A percentile compares a stretch with the other conserved stretches of the same genome.
These are phyloP conservation scores for Dovyalis caffra DNA, from an alignment of 345 rosid genomes.

Conservation along the genomic window DNA sequence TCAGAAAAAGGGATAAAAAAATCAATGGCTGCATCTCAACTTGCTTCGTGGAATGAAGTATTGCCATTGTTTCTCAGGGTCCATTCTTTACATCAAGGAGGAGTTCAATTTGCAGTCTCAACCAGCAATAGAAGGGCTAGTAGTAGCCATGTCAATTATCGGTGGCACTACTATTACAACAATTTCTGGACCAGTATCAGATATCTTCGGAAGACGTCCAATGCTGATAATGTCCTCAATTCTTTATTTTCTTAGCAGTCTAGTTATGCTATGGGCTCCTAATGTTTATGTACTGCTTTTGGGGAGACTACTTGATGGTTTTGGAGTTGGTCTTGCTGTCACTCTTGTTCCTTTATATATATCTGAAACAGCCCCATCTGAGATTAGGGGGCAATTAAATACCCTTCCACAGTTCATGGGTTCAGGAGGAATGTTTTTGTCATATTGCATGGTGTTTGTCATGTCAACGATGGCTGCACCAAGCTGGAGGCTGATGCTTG, in stretches of 20 bases:
- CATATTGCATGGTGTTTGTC: slow-evolving; percentile 41
- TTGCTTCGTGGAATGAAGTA: background rate
- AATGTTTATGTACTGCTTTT: slow-evolving; percentile 42
- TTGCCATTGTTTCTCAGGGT: slow-evolving; percentile 21
- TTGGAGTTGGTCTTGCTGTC: slow-evolving; percentile 46
- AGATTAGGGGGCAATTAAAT: slow-evolving; percentile 44
- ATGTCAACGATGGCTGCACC: slow-evolving; percentile 42
- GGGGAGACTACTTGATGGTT: slow-evolving; percentile 40
- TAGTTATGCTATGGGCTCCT: slow-evolving; percentile 48
- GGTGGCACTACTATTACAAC: slow-evolving; percentile 44
- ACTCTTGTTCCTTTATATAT: slow-evolving; percentile 46
- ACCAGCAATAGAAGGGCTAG: slow-evolving; percentile 46
- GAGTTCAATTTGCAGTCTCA: slow-evolving; percentile 37
- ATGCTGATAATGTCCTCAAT: slow-evolving; percentile 41
- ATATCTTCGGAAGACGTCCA: slow-evolving; percentile 38
- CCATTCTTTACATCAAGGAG: slow-evolving; percentile 42
- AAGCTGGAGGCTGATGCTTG: slow-evolving; percentile 53
- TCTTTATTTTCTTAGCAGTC: slow-evolving; percentile 35
- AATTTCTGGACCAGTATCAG: slow-evolving; percentile 38
- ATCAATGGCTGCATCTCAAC: background rate
- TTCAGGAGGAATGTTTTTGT: slow-evolving; percentile 46
- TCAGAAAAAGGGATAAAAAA: background rate
- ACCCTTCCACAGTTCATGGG: slow-evolving; percentile 48
- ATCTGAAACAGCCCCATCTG: slow-evolving; percentile 48
- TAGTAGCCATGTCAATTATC: slow-evolving; percentile 42